These are phyloP conservation scores for Dipodascus geniculatus DNA, from an alignment of 805 yeast species.

Conservation along the genomic window DNA sequence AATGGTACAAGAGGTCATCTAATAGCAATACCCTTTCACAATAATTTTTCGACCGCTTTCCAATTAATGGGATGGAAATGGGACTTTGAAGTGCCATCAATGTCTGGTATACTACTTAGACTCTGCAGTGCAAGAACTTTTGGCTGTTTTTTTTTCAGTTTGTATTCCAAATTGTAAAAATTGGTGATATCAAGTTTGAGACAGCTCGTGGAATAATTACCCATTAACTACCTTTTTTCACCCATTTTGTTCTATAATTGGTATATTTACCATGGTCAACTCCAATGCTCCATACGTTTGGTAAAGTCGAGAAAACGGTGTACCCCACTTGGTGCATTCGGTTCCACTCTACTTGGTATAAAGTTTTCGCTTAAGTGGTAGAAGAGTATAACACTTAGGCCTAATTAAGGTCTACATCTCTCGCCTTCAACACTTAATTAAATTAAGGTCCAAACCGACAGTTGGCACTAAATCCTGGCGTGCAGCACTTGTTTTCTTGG, in stretches of 20 bases:
- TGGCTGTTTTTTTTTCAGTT: not conserved
- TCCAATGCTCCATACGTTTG: too few species aligned
- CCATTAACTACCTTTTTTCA: too few species aligned
- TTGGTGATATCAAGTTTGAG: too few species aligned
- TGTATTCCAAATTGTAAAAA: too few species aligned
- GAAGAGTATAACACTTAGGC: not conserved
- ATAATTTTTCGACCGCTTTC: not conserved
- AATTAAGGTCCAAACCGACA: not conserved
- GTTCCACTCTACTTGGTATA: not conserved
- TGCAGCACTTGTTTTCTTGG: not conserved
- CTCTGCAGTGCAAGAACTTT: not conserved
- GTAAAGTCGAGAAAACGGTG: not conserved
- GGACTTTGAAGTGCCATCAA: not conserved
- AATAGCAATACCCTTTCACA: not conserved
- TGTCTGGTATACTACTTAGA: not conserved
- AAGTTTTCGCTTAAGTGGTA: not conserved
- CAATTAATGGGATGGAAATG: not conserved
- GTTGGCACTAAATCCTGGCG: not conserved
- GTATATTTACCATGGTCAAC: too few species aligned
- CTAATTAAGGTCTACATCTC: not conserved
- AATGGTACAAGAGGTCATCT: not conserved
- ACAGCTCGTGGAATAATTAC: too few species aligned
- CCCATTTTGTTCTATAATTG: too few species aligned
- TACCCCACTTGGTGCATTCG: not conserved
- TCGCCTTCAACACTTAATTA: too few species aligned